Evolutionary conservation across 192 early-diverging fungal genomes (phyloP).

Genomic region (Coemansia sp.): DNA sequence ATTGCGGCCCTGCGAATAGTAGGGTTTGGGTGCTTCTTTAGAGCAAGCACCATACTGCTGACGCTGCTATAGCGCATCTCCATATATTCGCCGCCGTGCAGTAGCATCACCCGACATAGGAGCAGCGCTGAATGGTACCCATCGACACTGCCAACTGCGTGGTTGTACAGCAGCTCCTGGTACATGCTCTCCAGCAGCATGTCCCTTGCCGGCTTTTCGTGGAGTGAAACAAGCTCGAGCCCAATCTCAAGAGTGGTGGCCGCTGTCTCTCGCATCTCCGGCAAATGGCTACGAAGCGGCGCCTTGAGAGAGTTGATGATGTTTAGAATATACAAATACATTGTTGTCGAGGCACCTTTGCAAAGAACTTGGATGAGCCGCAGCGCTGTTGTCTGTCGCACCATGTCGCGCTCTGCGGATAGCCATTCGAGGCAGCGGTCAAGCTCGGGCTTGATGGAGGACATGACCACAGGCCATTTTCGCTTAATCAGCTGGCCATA

Average conservation of each 20-base stretch:
- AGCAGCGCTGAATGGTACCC: slow-evolving; percentile 84
- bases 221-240: slow-evolving; percentile 76
- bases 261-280: slow-evolving; percentile 77
- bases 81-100: slow-evolving; percentile 85
- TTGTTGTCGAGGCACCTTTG: slow-evolving; percentile 62
- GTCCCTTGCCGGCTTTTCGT: slow-evolving; percentile 66
- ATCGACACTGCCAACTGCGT: slow-evolving; percentile 72
- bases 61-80: slow-evolving; percentile 70
- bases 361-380: slow-evolving; percentile 26
- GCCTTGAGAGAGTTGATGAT: slow-evolving; percentile 89
- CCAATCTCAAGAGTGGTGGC: slow-evolving; percentile 80
- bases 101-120: slow-evolving; percentile 74
- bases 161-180: slow-evolving; percentile 77
- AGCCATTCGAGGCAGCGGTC: slow-evolving; percentile 36
- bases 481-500: slow-evolving; percentile 22
- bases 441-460: slow-evolving; percentile 20
- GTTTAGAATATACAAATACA: slow-evolving; percentile 79
- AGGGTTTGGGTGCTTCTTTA: slow-evolving; percentile 75
- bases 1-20: slow-evolving; percentile 82
- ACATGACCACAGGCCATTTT: slow-evolving; percentile 19
- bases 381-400: slow-evolving; percentile 27
- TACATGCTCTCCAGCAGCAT: slow-evolving; percentile 76
- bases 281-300: slow-evolving; percentile 75
- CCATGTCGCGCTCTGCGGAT: slow-evolving; percentile 14
- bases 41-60: slow-evolving; percentile 71